A percentile compares a stretch with the other conserved stretches of the same genome.
phyloP scores from a whole-genome alignment of 2,329 filamentous ascomycete species.

The Falciphora oryzae region DNA sequence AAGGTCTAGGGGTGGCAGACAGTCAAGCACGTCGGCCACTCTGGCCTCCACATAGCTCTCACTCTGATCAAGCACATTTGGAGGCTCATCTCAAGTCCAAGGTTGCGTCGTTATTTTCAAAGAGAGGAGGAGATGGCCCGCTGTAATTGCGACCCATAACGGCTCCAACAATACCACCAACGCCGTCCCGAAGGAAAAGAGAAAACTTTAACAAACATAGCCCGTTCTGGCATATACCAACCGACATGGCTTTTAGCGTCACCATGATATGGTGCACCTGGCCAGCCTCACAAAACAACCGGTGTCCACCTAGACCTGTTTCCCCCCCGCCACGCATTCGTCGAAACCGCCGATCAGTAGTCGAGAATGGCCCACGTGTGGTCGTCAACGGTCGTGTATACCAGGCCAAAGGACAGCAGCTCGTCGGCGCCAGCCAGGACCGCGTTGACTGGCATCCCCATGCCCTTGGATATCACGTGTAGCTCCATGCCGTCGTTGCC shows the following conservation, averaged over 20 bases:
- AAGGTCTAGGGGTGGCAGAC: no score
- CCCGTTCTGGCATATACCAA: not conserved
- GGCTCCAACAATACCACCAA: not conserved
- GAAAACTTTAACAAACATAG: not conserved
- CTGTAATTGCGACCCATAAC: not conserved
- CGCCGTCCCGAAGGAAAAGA: not conserved
- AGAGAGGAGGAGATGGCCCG: not conserved
- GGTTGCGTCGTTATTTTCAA: not conserved
- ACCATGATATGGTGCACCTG: not conserved
- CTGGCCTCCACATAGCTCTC: not conserved
- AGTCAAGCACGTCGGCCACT: no score
- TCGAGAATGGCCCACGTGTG: slow-evolving; percentile 86
- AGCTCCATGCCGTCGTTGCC: slow-evolving; percentile 80
- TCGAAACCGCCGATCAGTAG: slow-evolving; percentile 23
- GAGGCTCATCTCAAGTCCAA: not conserved
- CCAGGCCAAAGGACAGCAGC: slow-evolving; percentile 63
- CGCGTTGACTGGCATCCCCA: slow-evolving; percentile 61
- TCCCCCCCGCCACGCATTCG: no score
- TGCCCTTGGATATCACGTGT: slow-evolving; percentile 63
- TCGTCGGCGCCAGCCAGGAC: slow-evolving; percentile 78
- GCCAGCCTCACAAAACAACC: not conserved
- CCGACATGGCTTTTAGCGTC: not conserved
- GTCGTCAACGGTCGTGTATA: slow-evolving; percentile 91
- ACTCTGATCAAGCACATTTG: not conserved
- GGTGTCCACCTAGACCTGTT: not conserved